phyloP scores from a whole-genome alignment of 768 basidiomycete genomes.

The Pleurotus salmoneostramineus region DNA sequence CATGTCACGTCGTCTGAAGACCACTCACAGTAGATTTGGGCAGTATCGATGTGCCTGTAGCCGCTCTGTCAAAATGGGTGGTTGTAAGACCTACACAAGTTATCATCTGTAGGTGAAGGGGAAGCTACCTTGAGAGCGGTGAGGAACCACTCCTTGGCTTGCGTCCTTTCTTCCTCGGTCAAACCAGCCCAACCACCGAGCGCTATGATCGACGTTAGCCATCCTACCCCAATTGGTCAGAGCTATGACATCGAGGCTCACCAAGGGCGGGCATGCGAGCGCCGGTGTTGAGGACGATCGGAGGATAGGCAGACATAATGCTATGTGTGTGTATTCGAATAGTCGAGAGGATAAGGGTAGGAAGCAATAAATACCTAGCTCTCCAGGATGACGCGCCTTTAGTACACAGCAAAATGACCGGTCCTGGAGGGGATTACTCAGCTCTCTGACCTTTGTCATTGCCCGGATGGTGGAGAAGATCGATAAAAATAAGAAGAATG shows the following conservation, averaged over 20 bases:
- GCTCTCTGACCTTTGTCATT: too few relatives aligned
- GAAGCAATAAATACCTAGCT: neutral
- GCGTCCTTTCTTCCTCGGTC: slow-evolving; percentile 25
- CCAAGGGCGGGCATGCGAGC: neutral
- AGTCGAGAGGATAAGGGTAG: neutral
- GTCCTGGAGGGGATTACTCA: neutral
- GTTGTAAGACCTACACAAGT: too few relatives aligned
- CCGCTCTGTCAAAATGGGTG: slow-evolving; percentile 23
- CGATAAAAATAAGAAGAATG: too few relatives aligned
- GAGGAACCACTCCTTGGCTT: slow-evolving; percentile 35
- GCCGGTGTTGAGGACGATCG: slow-evolving; percentile 1
- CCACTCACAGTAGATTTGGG: slow-evolving; percentile 25
- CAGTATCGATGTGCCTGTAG: slow-evolving; percentile 40
- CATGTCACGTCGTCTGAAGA: neutral
- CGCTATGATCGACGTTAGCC: slow-evolving; percentile 18
- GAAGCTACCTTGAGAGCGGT: slow-evolving; percentile 31
- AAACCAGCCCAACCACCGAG: slow-evolving; percentile 36
- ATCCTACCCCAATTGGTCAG: too few relatives aligned
- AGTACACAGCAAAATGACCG: neutral
- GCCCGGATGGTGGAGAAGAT: too few relatives aligned
- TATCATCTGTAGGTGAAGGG: neutral
- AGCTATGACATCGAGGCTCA: neutral
- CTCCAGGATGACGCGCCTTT: neutral
- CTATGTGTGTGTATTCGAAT: neutral
- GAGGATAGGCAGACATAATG: neutral